These are phyloP conservation scores for Luffa aegyptiaca DNA, from an alignment of 306 rosid species.

Conservation along the genomic window DNA sequence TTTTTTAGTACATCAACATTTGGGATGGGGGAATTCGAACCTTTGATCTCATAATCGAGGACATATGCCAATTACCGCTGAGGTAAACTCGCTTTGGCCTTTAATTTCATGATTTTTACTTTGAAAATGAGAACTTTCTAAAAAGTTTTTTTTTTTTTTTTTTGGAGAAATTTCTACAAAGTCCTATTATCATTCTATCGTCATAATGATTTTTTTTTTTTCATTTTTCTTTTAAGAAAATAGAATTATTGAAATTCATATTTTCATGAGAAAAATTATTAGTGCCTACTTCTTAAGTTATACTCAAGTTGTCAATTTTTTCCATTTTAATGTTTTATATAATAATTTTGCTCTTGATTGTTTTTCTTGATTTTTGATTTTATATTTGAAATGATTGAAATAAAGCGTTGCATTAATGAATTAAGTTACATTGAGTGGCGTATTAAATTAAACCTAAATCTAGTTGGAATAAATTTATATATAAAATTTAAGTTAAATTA, in stretches of 20 bases:
- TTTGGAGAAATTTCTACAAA: too few relatives aligned
- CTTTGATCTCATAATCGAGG: too few relatives aligned
- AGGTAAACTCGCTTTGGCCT: too few relatives aligned
- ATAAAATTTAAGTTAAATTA: not conserved
- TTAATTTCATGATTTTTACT: not conserved
- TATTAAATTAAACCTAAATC: not conserved
- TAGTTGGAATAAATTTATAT: not conserved
- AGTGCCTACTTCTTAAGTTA: too few relatives aligned
- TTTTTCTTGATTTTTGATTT: not conserved
- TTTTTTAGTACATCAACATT: too few relatives aligned
- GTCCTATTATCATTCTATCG: not conserved
- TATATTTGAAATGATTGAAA: not conserved
- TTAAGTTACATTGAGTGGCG: not conserved
- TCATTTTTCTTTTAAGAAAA: too few relatives aligned
- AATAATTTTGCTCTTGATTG: not conserved
- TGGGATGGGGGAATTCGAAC: too few relatives aligned
- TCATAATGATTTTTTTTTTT: not conserved
- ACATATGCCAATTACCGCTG: too few relatives aligned
- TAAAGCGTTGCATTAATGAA: not conserved
- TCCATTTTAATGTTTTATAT: not conserved
- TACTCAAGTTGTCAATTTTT: not conserved
- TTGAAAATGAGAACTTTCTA: not conserved
- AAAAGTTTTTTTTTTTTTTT: not conserved
- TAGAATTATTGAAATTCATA: too few relatives aligned
- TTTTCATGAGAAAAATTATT: too few relatives aligned